Conservation (phyloP, 2,329 filamentous ascomycete species). For the Aurifilum marmelostoma region DNA sequence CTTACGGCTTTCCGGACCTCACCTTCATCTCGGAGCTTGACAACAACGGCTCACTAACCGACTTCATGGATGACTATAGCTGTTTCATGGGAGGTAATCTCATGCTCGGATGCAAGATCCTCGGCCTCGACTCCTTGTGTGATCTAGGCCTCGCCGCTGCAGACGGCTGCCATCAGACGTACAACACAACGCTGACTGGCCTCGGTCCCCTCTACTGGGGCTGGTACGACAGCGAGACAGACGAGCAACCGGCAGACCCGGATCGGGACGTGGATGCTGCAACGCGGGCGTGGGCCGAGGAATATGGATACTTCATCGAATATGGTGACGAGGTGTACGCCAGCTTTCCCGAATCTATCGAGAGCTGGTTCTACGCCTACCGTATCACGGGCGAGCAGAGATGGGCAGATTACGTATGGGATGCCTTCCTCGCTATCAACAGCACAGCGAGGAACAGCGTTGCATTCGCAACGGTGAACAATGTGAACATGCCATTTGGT, state of each 20-base stretch:
- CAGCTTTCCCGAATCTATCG: conserved; percentile 19
- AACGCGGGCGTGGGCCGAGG: conserved; percentile 15
- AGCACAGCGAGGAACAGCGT: conserved; percentile 20
- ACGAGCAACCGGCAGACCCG: conserved; percentile 15
- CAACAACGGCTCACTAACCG: conserved; percentile 16
- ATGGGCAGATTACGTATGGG: conserved; percentile 22
- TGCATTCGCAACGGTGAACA: conserved; percentile 19
- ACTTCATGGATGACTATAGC: conserved; percentile 23
- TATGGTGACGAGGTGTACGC: conserved; percentile 18
- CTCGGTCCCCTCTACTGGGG: conserved; percentile 18
- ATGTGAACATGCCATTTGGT: conserved; percentile 23
- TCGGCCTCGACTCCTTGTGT: conserved; percentile 13
- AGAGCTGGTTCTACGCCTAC: conserved; percentile 25
- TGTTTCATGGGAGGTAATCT: conserved; percentile 20
- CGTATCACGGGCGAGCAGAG: conserved; percentile 20
- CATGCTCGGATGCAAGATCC: conserved; percentile 19
- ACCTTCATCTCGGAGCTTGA: conserved; percentile 21
- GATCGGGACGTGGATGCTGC: conserved; percentile 18
- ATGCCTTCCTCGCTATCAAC: conserved; percentile 19
- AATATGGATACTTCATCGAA: conserved; percentile 20
- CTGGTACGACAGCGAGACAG: conserved; percentile 18
- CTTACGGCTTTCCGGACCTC: conserved; percentile 15
- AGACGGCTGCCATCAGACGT: conserved; percentile 22
- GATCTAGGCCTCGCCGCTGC: conserved; percentile 20
- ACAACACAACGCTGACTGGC: conserved; percentile 22